phyloP scores from a whole-genome alignment of 2,329 filamentous ascomycete species.

The Alternaria novae-zelandiae region DNA sequence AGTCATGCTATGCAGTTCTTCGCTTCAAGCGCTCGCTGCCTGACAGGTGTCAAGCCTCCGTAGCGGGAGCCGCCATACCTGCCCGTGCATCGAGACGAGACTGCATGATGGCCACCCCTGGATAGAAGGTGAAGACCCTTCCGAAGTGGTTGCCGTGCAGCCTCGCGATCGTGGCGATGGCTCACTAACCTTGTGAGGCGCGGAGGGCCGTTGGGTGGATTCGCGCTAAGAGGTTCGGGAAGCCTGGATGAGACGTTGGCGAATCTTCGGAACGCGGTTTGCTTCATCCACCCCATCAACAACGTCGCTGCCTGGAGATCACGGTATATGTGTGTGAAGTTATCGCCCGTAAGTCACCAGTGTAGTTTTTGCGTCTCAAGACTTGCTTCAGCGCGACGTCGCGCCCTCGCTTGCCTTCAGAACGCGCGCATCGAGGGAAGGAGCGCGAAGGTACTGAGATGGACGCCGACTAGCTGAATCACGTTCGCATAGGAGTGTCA shows the following conservation, averaged over 20 bases:
- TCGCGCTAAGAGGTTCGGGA: conserved; percentile 17
- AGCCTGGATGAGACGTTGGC: conserved; percentile 27
- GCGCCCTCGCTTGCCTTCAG: conserved; percentile 1
- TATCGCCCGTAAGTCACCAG: background rate
- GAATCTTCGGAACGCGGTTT: conserved; percentile 39
- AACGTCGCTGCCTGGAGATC: conserved; percentile 13
- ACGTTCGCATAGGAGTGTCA: background rate
- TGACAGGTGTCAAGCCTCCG: conserved; percentile 23
- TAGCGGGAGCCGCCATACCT: conserved; percentile 14
- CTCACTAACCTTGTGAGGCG: conserved; percentile 10
- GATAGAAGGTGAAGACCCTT: conserved; percentile 10
- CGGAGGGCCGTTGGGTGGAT: background rate
- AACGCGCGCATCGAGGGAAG: background rate
- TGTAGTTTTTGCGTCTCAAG: background rate
- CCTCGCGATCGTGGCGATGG: conserved; percentile 12
- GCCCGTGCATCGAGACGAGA: conserved; percentile 14
- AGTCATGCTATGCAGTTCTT: conserved; percentile 15
- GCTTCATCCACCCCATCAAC: conserved; percentile 28
- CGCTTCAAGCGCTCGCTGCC: conserved; percentile 12
- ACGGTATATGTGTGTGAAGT: conserved; percentile 7
- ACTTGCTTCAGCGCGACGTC: conserved; percentile 8
- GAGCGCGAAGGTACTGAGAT: background rate
- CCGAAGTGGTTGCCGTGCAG: conserved; percentile 17
- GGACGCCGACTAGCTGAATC: background rate
- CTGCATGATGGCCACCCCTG: conserved; percentile 38